phyloP scores from a whole-genome alignment of 306 rosid species.

The Sphenostylis stenocarpa region DNA sequence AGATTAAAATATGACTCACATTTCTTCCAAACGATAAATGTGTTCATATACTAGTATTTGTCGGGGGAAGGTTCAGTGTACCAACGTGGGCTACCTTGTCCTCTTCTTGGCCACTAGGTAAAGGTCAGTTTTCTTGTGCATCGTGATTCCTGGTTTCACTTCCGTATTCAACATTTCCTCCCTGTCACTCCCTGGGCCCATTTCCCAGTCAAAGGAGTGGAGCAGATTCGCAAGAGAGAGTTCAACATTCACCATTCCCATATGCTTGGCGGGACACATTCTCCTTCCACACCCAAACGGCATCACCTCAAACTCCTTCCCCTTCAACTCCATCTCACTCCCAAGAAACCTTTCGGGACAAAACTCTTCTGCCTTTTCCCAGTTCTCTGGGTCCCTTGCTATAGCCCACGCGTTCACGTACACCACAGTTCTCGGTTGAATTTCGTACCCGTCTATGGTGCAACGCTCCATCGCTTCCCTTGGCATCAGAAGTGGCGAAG shows the following conservation, averaged over 20 bases:
- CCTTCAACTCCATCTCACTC: constrained; percentile 27
- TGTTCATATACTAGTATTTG: too few relatives aligned
- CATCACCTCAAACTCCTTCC: constrained; percentile 31
- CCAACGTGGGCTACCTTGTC: background rate
- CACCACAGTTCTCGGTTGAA: constrained; percentile 30
- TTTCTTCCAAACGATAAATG: too few relatives aligned
- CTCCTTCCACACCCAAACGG: constrained; percentile 50
- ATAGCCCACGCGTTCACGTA: constrained; percentile 39
- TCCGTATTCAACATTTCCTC: constrained; percentile 33
- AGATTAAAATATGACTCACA: too few relatives aligned
- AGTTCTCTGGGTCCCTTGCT: constrained; percentile 38
- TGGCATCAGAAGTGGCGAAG: constrained; percentile 36
- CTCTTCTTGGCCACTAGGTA: constrained; percentile 8
- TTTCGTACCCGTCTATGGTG: constrained; percentile 34
- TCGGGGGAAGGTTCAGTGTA: too few relatives aligned
- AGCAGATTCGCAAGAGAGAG: constrained; percentile 40
- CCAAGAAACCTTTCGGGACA: constrained; percentile 35
- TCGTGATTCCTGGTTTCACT: constrained; percentile 30
- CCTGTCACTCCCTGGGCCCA: background rate
- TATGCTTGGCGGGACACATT: constrained; percentile 37
- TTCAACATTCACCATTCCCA: constrained; percentile 27
- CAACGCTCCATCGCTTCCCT: constrained; percentile 37
- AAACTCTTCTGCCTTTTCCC: constrained; percentile 36
- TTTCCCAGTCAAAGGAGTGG: constrained; percentile 36
- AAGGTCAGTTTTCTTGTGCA: constrained; percentile 43